Evolutionary conservation across 2,329 filamentous ascomycete species (phyloP).

Genomic region (Neofusicoccum ribis): DNA sequence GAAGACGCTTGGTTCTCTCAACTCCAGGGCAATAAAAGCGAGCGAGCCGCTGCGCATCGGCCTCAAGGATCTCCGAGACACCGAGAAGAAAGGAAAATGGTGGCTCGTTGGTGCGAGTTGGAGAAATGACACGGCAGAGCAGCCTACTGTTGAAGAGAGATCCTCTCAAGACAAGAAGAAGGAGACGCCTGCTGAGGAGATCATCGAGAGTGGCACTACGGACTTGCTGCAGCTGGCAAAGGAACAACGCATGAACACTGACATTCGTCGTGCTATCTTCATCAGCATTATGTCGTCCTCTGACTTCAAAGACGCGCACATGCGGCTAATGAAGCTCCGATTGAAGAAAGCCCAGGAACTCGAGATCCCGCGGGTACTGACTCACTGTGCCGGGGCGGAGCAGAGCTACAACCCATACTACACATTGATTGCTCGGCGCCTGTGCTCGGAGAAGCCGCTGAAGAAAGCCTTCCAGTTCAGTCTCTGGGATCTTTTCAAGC

Average conservation of each 20-base stretch:
- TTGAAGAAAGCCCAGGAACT: conserved; percentile 83
- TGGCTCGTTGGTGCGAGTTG: conserved; percentile 98
- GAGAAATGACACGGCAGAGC: conserved; percentile 47
- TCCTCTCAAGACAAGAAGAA: conserved; percentile 26
- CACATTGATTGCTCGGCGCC: conserved; percentile 74
- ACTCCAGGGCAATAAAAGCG: conserved; percentile 66
- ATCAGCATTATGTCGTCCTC: conserved; percentile 82
- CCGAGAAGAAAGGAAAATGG: conserved; percentile 91
- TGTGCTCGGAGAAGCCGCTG: conserved; percentile 74
- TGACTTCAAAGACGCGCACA: conserved; percentile 80
- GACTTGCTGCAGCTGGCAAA: conserved; percentile 74
- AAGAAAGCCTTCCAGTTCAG: conserved; percentile 85
- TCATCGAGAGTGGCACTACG: conserved; percentile 42
- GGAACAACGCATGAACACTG: conserved; percentile 82
- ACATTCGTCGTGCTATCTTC: conserved; percentile 88
- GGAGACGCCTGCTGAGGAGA: conserved; percentile 21
- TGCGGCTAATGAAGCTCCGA: conserved; percentile 75
- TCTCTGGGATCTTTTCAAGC: conserved; percentile 81
- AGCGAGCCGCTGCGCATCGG: conserved; percentile 81
- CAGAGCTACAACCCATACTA: conserved; percentile 91
- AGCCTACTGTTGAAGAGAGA: conserved; percentile 38
- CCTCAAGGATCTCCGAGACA: conserved; percentile 77
- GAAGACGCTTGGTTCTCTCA: conserved; percentile 80
- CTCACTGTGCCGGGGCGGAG: conserved; percentile 85
- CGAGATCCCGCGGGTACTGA: conserved; percentile 82